Conservation (phyloP, 768 basidiomycete genomes). For the Psilocybe azurescens region DNA sequence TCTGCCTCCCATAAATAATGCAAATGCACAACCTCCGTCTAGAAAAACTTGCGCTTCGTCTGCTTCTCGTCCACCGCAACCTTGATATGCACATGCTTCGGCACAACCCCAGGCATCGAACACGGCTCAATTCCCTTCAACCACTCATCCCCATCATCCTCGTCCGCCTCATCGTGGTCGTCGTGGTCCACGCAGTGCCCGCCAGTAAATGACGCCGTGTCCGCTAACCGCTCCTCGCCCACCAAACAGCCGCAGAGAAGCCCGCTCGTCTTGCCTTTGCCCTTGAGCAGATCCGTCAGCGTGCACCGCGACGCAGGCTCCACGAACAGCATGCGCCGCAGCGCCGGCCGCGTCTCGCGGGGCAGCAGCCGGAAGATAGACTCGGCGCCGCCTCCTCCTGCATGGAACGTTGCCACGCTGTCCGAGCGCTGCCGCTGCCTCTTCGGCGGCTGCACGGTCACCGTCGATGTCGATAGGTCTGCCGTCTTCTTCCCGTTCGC, state of each 20-base stretch:
- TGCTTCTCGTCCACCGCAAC: slow-evolving; percentile 73
- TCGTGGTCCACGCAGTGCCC: slow-evolving; percentile 69
- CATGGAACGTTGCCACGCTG: slow-evolving; percentile 67
- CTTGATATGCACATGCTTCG: slow-evolving; percentile 75
- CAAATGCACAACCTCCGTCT: slow-evolving; percentile 13
- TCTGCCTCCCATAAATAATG: no score
- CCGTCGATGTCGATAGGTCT: background rate
- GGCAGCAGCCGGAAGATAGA: slow-evolving; percentile 97
- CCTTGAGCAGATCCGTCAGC: slow-evolving; percentile 88
- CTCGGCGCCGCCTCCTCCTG: slow-evolving; percentile 71
- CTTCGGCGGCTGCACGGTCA: slow-evolving; percentile 10
- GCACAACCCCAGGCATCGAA: slow-evolving; percentile 47
- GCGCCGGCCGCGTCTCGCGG: slow-evolving; percentile 86
- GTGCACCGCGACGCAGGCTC: slow-evolving; percentile 92
- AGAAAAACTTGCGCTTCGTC: slow-evolving; percentile 78
- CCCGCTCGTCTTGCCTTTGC: slow-evolving; percentile 73
- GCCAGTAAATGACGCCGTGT: slow-evolving; percentile 28
- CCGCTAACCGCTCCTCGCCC: slow-evolving; percentile 20
- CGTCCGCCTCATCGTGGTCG: slow-evolving; percentile 66
- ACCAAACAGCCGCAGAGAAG: slow-evolving; percentile 81
- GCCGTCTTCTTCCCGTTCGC: background rate
- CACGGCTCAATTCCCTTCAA: slow-evolving; percentile 75
- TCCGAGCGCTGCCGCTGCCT: slow-evolving; percentile 48
- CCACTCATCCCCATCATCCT: slow-evolving; percentile 91
- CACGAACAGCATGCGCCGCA: slow-evolving; percentile 93